phyloP scores from a whole-genome alignment of 2,329 filamentous ascomycete species.

The Podosphaera fusca region DNA sequence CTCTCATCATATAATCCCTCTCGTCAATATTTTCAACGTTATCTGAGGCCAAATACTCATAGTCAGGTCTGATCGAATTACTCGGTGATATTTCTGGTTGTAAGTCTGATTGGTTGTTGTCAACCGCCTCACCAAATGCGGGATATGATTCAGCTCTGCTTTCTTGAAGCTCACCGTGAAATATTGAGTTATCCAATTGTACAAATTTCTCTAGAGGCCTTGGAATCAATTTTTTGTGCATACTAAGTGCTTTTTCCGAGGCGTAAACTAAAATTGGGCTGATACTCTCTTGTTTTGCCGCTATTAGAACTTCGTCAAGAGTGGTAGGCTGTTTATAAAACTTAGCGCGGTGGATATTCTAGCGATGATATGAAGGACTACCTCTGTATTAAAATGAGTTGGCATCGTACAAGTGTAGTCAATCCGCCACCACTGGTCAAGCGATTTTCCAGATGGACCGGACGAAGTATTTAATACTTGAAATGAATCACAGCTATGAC shows the following conservation, averaged over 20 bases:
- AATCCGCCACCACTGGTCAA: conserved; percentile 34
- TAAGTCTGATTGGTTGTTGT: neutral
- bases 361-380: conserved; percentile 13
- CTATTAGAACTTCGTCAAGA: conserved; percentile 22
- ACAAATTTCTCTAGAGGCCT: conserved; percentile 19
- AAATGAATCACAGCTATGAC: conserved; percentile 23
- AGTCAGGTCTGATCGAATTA: conserved; percentile 12
- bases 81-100: conserved; percentile 1
- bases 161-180: conserved; percentile 23
- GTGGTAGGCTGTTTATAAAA: conserved; percentile 22
- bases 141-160: conserved; percentile 2
- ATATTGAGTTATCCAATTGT: conserved; percentile 27
- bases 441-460: no score
- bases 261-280: conserved; percentile 29
- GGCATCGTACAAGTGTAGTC: conserved; percentile 20
- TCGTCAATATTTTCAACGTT: neutral
- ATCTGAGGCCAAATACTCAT: conserved; percentile 2
- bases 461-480: conserved; percentile 4
- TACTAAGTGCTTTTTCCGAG: conserved; percentile 23
- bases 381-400: conserved; percentile 26
- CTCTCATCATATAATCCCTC: neutral
- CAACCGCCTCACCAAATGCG: neutral
- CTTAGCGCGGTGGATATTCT: neutral
- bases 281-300: conserved; percentile 25
- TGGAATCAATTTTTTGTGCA: conserved; percentile 18